phyloP scores from a whole-genome alignment of 1,139 yeast genomes.

The Yamadazyma conglobata region DNA sequence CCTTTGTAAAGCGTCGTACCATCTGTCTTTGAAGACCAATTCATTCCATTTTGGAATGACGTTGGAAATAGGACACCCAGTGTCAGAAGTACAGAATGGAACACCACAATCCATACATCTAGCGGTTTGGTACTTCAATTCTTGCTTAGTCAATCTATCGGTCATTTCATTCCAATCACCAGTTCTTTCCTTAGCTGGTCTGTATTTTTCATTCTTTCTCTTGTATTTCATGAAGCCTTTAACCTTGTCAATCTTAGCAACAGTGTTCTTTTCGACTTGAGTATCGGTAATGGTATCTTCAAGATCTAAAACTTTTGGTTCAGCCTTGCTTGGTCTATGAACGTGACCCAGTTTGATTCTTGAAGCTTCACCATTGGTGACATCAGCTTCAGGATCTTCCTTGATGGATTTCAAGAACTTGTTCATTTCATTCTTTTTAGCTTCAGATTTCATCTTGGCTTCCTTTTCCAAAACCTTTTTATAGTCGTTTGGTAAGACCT shows the following conservation, averaged over 20 bases:
- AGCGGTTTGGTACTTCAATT: slow-evolving; percentile 89
- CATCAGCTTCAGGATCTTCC: slow-evolving; percentile 82
- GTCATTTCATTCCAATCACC: slow-evolving; percentile 94
- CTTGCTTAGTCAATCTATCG: slow-evolving; percentile 76
- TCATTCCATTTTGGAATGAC: slow-evolving; percentile 98
- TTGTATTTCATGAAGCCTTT: slow-evolving; percentile 93
- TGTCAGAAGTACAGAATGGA: slow-evolving; percentile 96
- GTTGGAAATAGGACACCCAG: slow-evolving; percentile 97
- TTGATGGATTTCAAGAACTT: slow-evolving; percentile 62
- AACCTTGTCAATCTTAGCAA: slow-evolving; percentile 70
- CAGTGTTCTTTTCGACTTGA: slow-evolving; percentile 59
- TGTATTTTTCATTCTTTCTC: slow-evolving; percentile 83
- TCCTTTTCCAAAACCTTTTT: slow-evolving; percentile 84
- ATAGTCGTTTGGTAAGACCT: slow-evolving; percentile 90
- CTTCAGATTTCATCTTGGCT: slow-evolving; percentile 62
- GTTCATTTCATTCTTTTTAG: slow-evolving; percentile 59
- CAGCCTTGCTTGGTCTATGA: slow-evolving; percentile 43
- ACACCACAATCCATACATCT: slow-evolving; percentile 99
- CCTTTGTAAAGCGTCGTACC: slow-evolving; percentile 92
- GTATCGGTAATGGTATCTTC: slow-evolving; percentile 83
- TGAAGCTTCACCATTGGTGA: slow-evolving; percentile 79
- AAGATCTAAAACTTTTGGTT: slow-evolving; percentile 84
- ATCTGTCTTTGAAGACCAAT: slow-evolving; percentile 88
- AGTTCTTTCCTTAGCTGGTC: slow-evolving; percentile 72
- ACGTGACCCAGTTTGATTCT: slow-evolving; percentile 48